Percentiles rank a stretch among this genome's conserved stretches.
phyloP scores from a whole-genome alignment of 257 asterid genomes.

The Solanum lignicaule region DNA sequence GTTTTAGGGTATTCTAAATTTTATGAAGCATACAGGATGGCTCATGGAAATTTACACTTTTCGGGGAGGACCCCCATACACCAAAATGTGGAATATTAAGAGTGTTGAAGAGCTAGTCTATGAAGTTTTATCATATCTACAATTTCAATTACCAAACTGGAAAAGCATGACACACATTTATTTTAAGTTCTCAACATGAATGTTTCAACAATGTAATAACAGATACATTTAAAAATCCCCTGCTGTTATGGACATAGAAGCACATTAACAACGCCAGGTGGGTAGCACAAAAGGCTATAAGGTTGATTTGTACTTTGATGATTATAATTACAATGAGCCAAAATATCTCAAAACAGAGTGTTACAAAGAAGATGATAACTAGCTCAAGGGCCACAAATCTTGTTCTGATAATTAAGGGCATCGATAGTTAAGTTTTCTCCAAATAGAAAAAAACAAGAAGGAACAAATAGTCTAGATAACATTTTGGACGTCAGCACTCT shows the following conservation, averaged over 20 bases:
- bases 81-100: background rate
- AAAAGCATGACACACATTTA: background rate
- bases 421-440: background rate
- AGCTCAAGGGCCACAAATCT: background rate
- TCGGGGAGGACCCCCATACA: background rate
- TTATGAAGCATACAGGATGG: background rate
- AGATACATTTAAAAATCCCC: background rate
- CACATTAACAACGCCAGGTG: background rate
- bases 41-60: background rate
- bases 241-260: background rate
- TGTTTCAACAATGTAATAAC: background rate
- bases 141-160: background rate
- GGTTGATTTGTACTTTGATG: background rate
- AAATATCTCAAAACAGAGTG: background rate
- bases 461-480: background rate
- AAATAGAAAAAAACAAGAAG: background rate
- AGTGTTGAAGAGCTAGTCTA: background rate
- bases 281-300: background rate
- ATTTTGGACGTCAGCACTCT: background rate
- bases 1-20: background rate
- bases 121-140: background rate
- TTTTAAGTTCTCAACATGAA: background rate
- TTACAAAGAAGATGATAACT: background rate
- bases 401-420: background rate
- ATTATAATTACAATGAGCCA: background rate